Base-by-base conservation (phyloP, 2,329 filamentous ascomycete genomes). In the Aspergillus sp. region DNA sequence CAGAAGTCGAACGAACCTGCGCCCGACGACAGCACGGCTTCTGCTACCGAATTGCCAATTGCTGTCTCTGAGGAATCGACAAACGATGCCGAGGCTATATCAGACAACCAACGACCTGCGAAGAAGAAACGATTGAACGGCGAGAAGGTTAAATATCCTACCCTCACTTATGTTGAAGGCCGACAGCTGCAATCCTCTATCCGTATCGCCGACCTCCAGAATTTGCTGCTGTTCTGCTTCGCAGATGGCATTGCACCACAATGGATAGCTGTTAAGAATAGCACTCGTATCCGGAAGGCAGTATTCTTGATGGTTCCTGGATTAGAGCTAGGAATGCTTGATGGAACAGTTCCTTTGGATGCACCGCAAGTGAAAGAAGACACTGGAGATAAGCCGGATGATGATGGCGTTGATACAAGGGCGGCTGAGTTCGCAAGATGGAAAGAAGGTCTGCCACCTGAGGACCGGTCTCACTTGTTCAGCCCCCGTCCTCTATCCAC, bases 301-400 rank as follows among this genome's bases (percentile, higher is more conserved):
- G 93, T 98, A 31, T 85, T 90, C 41, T 79, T 99, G 64, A 93
- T 97, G 90, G 87, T 97, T 11, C 95, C 95, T 11, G 95, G 95
- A 0, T 77, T 99, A 23, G 93, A 98, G 70, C 85, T 91, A 68
- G 89, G 87, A 61, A 95, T 98, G 90, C 96, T 98, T 76, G 85
- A 89, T 72, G 82, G 84, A 37, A 77, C 75, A 3, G 75, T 84
- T 35, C 63, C 74, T 25, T 59, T 72, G 33, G 78, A 80, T 44
- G 70, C 37, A 12, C 25, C 41, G 33, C 31, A 55, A 17, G 60
- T 15, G 31, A 56, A 50, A 27, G 53, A 46, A 17, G 40, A 25
- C 17, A 43, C 44, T 17, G 40, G 51, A 6, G 52, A 60, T 11
- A 49, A 48, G 33, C 11, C 52, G 21, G 46, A 23, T 56, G 63